Conservation (phyloP, 257 asterid species). For the Apocynum venetum region DNA sequence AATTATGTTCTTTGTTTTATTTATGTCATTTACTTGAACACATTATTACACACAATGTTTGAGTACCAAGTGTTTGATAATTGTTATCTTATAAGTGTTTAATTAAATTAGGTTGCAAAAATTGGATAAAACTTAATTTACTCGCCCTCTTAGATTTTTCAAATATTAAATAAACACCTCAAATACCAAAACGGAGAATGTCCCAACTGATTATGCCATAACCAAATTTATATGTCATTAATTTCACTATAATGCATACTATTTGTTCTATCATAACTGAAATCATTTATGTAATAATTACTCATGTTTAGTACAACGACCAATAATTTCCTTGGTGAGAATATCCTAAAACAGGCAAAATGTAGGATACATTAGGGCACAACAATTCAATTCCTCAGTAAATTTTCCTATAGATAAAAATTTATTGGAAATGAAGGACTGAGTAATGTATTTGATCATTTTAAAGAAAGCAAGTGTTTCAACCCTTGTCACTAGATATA, state of each 20-base stretch:
- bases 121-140: too few species aligned
- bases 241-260: too few species aligned
- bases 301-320: neutral
- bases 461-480: neutral
- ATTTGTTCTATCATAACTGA: neutral
- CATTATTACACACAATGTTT: too few species aligned
- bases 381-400: too few species aligned
- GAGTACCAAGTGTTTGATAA: too few species aligned
- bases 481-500: slow-evolving; percentile 10
- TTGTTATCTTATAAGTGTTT: too few species aligned
- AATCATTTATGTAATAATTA: neutral
- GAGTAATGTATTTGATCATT: slow-evolving; percentile 10
- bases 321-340: slow-evolving; percentile 17
- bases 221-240: neutral
- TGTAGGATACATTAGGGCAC: too few species aligned
- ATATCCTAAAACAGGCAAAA: slow-evolving; percentile 11
- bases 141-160: neutral
- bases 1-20: too few species aligned
- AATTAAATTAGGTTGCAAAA: too few species aligned
- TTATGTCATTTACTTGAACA: too few species aligned
- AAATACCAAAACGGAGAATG: neutral
- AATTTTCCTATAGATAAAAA: neutral
- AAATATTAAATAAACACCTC: neutral
- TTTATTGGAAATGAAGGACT: neutral
- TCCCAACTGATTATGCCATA: slow-evolving; percentile 1